Base-by-base conservation (phyloP, 2,329 filamentous ascomycete genomes). In the Dactylellina leptospora region DNA sequence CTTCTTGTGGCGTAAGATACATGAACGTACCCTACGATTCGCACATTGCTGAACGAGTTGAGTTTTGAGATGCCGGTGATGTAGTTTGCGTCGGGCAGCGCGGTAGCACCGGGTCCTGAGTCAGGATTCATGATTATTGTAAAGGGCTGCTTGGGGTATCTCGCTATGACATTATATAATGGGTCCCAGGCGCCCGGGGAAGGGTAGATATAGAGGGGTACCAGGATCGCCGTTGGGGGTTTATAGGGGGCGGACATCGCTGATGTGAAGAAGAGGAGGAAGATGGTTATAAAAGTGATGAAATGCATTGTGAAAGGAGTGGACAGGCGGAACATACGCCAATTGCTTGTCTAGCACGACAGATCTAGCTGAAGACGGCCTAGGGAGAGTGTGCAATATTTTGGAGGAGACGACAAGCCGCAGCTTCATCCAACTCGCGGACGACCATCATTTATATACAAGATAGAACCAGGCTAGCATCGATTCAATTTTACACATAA, bases 161-260 rank as follows among this genome's bases (percentile, higher is more conserved):
- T 6, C 0, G 23, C 13, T 3, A 59, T 53, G 33, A 28, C 47
- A 3, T 16, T 22, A 25, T 45, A 54, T 28, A 68, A 20, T 18
- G 54, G 54, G 30, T 59, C 62, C 62, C 45, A 68, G 4, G 53
- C 47, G 1, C 54, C 36, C 10, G 44, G 33, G 4, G 62, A 22
- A 10, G 62, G 62, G 22, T 68, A 68, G 5, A 59, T 28, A 22
- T 68, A 68, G 22, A 68, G 36, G 3, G 45, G 54, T 11, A 68
- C 47, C 1, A 68, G 45, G 16, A 60, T 59, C 10, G 62, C 51
- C 6, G 51, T 66, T 8, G 42, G 16, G 4, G 20, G 16, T n/a
- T 16, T n/a, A 38, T 23, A 30, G 2, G 40, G 3, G 18, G 22
- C 9, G 9, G 20, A 16, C 40, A 45, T 48, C 3, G 28, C 30